Evolutionary conservation across 805 yeast genomes (phyloP), one percentile per base, ranked within the genome.

Genomic region (Candida maesae): DNA sequence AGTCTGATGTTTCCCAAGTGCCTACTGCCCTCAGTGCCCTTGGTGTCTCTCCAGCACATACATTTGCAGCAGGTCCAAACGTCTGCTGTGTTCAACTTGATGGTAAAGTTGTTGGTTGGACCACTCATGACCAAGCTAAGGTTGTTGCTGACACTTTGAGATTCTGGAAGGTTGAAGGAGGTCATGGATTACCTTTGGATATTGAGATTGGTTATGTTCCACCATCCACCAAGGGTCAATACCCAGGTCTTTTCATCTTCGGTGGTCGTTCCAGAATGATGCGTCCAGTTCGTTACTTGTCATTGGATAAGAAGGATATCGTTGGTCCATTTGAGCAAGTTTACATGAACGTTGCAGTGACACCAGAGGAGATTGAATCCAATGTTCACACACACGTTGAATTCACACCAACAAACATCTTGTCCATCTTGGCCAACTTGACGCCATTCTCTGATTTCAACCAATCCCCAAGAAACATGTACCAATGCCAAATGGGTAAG

Each of bases 401-500:
- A 68, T 89, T 75, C 63, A 74, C 95, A 3, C 98, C 99, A 56
- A 93, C 98, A 3, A 89, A 93, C 65, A 88, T 93, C 37, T 70
- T 93, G 53, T 89, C 97, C 17, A 91, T 93, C 52, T 73, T 93
- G 64, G 99, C 98, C 50, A 93, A 93, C 67, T 74, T 93, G 71
- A 93, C 99, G 2, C 99, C 99, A 52, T 93, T 88, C 64, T 90
- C 98, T 2, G 99, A 93, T 65, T 93, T 93, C 72, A 93, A 93
- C 67, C 99, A 93, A 72, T 90, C 97, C 20, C 99, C 99, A 59
- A 85, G 99, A 79, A 93, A 93, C 65, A 93, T 93, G 98, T 93
- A 93, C 65, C 99, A 93, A 71, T 93, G 99, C 70, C 99, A 93
- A 75, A 93, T 93, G 99, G 98, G 97, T 79, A 93, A 93, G 70